Conservation (phyloP, 1,284 basidiomycete species). For the Ustilago hordei region DNA sequence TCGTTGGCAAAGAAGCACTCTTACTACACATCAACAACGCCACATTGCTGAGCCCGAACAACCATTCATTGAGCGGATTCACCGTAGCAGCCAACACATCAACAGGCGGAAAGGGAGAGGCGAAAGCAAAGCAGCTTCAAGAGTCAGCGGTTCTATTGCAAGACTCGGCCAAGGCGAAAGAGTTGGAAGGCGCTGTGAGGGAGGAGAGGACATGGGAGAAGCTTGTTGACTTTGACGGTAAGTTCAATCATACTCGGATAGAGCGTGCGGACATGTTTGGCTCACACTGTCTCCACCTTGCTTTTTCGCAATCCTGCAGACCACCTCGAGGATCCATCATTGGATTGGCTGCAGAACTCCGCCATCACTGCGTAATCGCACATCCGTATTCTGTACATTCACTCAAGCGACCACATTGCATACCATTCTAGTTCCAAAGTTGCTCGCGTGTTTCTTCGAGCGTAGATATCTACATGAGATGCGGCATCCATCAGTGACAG, state of each 20-base stretch:
- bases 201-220: conserved; percentile 29
- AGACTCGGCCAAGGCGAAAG: conserved; percentile 9
- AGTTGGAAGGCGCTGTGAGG: conserved; percentile 28
- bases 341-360: conserved; percentile 45
- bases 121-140: conserved; percentile 27
- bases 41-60: conserved; percentile 15
- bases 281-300: neutral
- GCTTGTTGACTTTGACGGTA: conserved; percentile 47
- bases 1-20: conserved; percentile 21
- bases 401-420: neutral
- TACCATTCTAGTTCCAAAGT: neutral
- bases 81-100: conserved; percentile 11
- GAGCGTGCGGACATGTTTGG: neutral
- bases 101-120: conserved; percentile 6
- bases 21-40: conserved; percentile 45
- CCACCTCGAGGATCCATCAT: conserved; percentile 43
- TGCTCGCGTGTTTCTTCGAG: neutral
- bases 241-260: conserved; percentile 3
- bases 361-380: conserved; percentile 26
- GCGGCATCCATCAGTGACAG: neutral
- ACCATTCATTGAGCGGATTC: conserved; percentile 23
- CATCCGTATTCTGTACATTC: neutral
- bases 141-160: conserved; percentile 18
- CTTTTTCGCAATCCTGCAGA: conserved; percentile 19
- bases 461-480: neutral